Percentiles rank a stretch among this genome's conserved stretches.
Evolutionary conservation across 2,329 filamentous ascomycete species (phyloP).

Genomic region (Talaromyces sp.): DNA sequence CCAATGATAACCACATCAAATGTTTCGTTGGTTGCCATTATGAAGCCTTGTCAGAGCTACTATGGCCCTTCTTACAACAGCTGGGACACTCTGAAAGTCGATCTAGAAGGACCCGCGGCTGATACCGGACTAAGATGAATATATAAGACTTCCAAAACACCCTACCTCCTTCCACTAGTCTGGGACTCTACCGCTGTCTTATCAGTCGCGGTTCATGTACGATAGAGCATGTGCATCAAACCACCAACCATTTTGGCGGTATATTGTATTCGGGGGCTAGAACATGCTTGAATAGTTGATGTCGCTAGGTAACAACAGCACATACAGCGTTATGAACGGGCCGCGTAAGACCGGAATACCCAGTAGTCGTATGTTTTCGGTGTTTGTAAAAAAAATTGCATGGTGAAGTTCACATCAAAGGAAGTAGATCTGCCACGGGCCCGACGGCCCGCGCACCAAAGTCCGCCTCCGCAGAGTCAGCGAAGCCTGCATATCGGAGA

Average conservation of each 20-base stretch:
- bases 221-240: not conserved
- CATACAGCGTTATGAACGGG: not conserved
- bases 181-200: not conserved
- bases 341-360: not conserved
- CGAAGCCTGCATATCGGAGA: not conserved
- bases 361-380: not conserved
- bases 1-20: conserved; percentile 4
- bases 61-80: not conserved
- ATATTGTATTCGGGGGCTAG: not conserved
- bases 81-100: not conserved
- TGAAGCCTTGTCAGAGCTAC: not conserved
- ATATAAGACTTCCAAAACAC: not conserved
- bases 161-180: not conserved
- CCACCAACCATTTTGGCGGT: not conserved
- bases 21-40: not conserved
- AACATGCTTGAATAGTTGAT: not conserved
- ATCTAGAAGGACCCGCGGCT: not conserved
- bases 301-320: not conserved
- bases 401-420: not conserved
- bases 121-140: not conserved
- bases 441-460: not conserved
- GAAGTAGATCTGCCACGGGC: not conserved
- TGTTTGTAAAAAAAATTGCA: not conserved
- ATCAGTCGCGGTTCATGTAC: not conserved
- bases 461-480: not conserved